These are phyloP conservation scores for Cryptomeria japonica DNA, from an alignment of 75 land plant genomes.

Conservation along the genomic window DNA sequence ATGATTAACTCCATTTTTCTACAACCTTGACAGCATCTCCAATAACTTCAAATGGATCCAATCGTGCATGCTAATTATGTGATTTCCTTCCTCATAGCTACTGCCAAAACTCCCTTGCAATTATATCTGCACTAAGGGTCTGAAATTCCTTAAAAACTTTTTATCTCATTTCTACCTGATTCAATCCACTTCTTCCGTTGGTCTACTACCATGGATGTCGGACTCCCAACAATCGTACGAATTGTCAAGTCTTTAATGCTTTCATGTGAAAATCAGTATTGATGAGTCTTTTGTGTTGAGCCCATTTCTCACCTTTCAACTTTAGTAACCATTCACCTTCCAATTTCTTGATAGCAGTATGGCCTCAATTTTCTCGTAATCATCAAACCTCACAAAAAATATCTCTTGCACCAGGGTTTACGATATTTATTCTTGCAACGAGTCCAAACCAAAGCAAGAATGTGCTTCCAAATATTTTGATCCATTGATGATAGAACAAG, in stretches of 20 bases:
- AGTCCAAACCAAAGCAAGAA: conserved; percentile 20
- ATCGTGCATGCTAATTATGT: conserved; percentile 37
- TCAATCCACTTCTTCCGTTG: conserved; percentile 43
- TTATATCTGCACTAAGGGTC: conserved; percentile 50
- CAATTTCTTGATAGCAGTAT: background rate
- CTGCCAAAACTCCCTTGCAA: conserved; percentile 75
- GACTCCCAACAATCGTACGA: conserved; percentile 40
- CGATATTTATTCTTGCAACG: conserved; percentile 4
- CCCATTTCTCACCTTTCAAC: conserved; percentile 56
- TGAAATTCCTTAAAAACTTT: conserved; percentile 53
- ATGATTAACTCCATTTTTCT: too few species aligned
- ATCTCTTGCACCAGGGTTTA: conserved; percentile 25
- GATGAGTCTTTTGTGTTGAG: conserved; percentile 35
- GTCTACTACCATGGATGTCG: conserved; percentile 30
- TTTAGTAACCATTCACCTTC: conserved; percentile 22
- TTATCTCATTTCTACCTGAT: conserved; percentile 43
- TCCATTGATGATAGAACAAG: too few species aligned
- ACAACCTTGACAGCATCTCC: too few species aligned
- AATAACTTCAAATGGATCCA: too few species aligned
- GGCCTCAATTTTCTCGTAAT: conserved; percentile 13
- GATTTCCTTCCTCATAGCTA: conserved; percentile 59
- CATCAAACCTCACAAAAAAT: conserved; percentile 9
- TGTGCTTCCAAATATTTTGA: too few species aligned
- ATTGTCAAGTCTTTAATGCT: background rate
- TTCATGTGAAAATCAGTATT: conserved; percentile 47